Percentiles rank a stretch among this genome's conserved stretches.
Evolutionary conservation across 2,329 filamentous ascomycete species (phyloP).

Genomic region (Cytospora leucostoma): DNA sequence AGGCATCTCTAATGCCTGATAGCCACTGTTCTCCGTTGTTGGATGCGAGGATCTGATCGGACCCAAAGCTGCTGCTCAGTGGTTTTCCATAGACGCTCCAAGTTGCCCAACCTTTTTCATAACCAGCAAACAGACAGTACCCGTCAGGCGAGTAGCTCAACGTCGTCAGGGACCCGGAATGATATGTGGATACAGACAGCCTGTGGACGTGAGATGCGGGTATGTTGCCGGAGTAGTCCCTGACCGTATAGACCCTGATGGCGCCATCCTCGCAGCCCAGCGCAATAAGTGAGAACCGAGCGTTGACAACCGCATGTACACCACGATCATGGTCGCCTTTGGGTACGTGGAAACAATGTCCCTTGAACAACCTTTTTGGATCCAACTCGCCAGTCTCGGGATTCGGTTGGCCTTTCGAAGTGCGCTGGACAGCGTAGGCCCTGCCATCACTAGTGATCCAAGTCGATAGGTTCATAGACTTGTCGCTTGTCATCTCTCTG

Average conservation of each 20-base stretch:
- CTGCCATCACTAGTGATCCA: conserved; percentile 90
- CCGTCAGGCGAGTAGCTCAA: conserved; percentile 91
- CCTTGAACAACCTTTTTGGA: conserved; percentile 74
- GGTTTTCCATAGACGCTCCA: conserved; percentile 98
- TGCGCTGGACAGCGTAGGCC: conserved; percentile 86
- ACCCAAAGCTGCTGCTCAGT: conserved; percentile 79
- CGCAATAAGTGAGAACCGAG: conserved; percentile 89
- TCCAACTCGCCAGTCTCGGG: conserved; percentile 48
- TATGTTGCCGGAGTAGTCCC: conserved; percentile 92
- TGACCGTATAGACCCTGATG: conserved; percentile 86
- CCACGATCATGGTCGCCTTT: conserved; percentile 61
- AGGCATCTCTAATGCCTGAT: conserved; percentile 72
- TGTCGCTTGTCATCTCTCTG: conserved; percentile 85
- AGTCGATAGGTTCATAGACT: conserved; percentile 92
- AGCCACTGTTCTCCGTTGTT: conserved; percentile 82
- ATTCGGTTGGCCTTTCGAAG: conserved; percentile 44
- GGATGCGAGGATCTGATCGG: conserved; percentile 63
- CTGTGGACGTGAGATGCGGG: conserved; percentile 79
- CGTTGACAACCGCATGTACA: conserved; percentile 81
- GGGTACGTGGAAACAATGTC: conserved; percentile 86
- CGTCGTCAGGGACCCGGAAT: conserved; percentile 71
- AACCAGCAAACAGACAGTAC: conserved; percentile 93
- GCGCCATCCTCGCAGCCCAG: conserved; percentile 79
- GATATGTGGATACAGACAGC: conserved; percentile 65
- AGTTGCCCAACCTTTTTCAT: conserved; percentile 87